phyloP scores from a whole-genome alignment of 2,329 filamentous ascomycete species.

The Pseudofabraea citricarpa region DNA sequence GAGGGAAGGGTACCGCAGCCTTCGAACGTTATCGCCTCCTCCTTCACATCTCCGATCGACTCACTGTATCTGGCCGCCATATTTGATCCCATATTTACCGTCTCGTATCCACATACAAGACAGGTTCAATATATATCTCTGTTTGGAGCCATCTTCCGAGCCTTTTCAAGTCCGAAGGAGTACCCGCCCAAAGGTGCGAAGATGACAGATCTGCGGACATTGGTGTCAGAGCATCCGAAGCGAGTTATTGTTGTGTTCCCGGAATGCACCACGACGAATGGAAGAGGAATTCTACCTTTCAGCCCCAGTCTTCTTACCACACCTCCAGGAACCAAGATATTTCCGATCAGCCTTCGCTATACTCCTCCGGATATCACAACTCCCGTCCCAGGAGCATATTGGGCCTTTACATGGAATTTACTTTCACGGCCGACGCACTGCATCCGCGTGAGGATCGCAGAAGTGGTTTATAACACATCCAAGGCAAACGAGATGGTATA shows the following conservation, averaged over 20 bases:
- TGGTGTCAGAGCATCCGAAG: constrained; percentile 64
- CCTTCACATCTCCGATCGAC: constrained; percentile 89
- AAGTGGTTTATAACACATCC: constrained; percentile 56
- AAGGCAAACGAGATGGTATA: constrained; percentile 18
- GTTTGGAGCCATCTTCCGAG: constrained; percentile 66
- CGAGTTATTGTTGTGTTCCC: constrained; percentile 84
- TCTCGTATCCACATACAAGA: constrained; percentile 70
- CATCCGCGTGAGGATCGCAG: constrained; percentile 86
- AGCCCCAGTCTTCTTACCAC: constrained; percentile 70
- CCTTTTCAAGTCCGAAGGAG: constrained; percentile 57
- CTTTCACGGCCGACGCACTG: constrained; percentile 81
- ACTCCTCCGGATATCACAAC: constrained; percentile 87
- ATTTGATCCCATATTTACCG: constrained; percentile 92
- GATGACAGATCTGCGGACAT: constrained; percentile 55
- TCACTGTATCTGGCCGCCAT: constrained; percentile 91
- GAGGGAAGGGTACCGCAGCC: constrained; percentile 70
- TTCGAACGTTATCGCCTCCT: constrained; percentile 79
- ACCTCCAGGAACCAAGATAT: constrained; percentile 68
- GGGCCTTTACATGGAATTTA: constrained; percentile 78
- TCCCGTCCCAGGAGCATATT: constrained; percentile 71
- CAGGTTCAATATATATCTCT: constrained; percentile 75
- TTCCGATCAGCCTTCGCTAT: constrained; percentile 87
- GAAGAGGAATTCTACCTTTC: constrained; percentile 80
- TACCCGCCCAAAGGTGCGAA: constrained; percentile 39
- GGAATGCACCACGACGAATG: constrained; percentile 92